Evolutionary conservation across 2,329 filamentous ascomycete species (phyloP).

Genomic region (Aspergillus sojae): DNA sequence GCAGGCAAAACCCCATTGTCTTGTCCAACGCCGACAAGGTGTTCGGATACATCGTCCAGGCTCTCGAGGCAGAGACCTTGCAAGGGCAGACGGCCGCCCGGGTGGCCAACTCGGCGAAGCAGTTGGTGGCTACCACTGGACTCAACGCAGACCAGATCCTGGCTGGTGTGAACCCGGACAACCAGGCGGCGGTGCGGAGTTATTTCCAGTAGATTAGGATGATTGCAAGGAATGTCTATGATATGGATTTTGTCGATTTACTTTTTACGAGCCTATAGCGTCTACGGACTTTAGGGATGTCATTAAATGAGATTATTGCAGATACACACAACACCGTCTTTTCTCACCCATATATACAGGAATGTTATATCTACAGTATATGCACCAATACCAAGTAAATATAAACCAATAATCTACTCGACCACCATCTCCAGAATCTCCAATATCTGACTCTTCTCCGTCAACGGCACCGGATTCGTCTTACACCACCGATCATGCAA

Average conservation of each 20-base stretch:
- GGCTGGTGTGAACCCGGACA: conserved; percentile 73
- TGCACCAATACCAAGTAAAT: background rate
- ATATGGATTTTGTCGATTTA: conserved; percentile 5
- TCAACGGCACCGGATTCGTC: conserved; percentile 55
- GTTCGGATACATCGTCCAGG: conserved; percentile 83
- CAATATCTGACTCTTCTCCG: conserved; percentile 51
- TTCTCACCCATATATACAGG: background rate
- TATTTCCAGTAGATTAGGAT: conserved; percentile 61
- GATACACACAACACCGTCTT: background rate
- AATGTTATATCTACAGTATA: background rate
- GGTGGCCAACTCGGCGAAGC: conserved; percentile 77
- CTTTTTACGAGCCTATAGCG: conserved; percentile 11
- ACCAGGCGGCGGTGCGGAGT: conserved; percentile 76
- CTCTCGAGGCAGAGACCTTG: conserved; percentile 86
- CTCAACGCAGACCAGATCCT: conserved; percentile 77
- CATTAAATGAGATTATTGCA: conserved; percentile 6
- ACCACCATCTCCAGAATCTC: conserved; percentile 54
- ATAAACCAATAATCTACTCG: background rate
- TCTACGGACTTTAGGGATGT: conserved; percentile 5
- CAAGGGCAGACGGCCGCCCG: conserved; percentile 79
- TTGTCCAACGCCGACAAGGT: conserved; percentile 75
- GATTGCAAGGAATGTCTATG: conserved; percentile 14
- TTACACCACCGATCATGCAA: conserved; percentile 54
- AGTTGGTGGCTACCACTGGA: conserved; percentile 71
- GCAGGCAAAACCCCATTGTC: conserved; percentile 82